Evolutionary conservation across 2,329 filamentous ascomycete species (phyloP).

Genomic region (Fusarium bactridioides): DNA sequence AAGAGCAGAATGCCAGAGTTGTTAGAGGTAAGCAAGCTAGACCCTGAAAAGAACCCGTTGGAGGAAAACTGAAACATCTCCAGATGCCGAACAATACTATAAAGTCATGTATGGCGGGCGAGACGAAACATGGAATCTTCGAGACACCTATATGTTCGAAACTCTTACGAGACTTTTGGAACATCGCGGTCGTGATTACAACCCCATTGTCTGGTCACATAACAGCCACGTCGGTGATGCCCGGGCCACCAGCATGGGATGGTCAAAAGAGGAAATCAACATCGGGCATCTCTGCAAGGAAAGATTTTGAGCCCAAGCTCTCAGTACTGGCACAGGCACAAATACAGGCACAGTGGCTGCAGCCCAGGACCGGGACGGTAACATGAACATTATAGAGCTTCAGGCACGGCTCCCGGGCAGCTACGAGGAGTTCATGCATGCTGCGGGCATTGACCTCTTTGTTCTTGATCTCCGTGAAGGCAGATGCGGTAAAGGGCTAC

Average conservation of each 20-base stretch:
- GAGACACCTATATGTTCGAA: conserved; percentile 24
- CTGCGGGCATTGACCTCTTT: conserved; percentile 14
- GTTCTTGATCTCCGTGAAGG: conserved; percentile 13
- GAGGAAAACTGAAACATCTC: background rate
- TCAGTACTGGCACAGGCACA: conserved; percentile 23
- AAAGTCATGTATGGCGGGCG: conserved; percentile 21
- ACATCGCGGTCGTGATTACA: conserved; percentile 9
- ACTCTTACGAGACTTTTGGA: conserved; percentile 21
- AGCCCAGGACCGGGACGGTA: conserved; percentile 21
- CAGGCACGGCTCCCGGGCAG: conserved; percentile 8
- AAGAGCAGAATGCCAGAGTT: conserved; percentile 25
- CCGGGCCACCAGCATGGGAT: conserved; percentile 27
- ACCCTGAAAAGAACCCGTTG: background rate
- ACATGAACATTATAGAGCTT: conserved; percentile 25
- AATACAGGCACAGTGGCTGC: conserved; percentile 22
- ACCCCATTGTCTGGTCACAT: conserved; percentile 29
- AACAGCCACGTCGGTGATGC: conserved; percentile 28
- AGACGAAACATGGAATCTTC: conserved; percentile 27
- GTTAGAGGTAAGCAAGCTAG: conserved; percentile 1
- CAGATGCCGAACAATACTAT: conserved; percentile 29
- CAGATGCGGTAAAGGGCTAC: conserved; percentile 11
- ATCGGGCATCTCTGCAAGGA: conserved; percentile 23
- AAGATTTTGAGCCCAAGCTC: background rate
- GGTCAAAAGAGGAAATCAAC: conserved; percentile 22
- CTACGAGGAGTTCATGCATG: conserved; percentile 30